A percentile compares a stretch with the other conserved stretches of the same genome.
phyloP scores from a whole-genome alignment of 1,139 yeast genomes.

The Hyphopichia pseudoburtonii region DNA sequence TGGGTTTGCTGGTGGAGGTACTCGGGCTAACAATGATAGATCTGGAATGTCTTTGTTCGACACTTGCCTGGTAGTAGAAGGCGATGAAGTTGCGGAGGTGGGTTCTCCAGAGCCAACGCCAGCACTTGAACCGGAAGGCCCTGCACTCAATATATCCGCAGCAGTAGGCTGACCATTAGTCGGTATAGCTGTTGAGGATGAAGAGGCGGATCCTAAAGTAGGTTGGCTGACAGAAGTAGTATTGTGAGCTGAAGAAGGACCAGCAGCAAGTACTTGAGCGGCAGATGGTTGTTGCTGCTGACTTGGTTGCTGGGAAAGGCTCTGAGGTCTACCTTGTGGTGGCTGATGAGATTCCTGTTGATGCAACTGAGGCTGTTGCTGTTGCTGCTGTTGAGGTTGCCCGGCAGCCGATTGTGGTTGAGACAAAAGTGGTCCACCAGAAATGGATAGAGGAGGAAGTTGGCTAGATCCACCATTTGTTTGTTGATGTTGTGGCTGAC shows the following conservation, averaged over 20 bases:
- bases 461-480: neutral
- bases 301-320: slow-evolving; percentile 9
- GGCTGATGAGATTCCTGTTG: too few relatives aligned
- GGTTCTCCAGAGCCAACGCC: neutral
- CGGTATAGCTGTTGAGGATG: slow-evolving; percentile 14
- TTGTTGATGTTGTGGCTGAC: slow-evolving; percentile 2
- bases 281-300: slow-evolving; percentile 11
- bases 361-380: too few relatives aligned
- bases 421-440: neutral
- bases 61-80: slow-evolving; percentile 12
- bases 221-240: slow-evolving; percentile 4
- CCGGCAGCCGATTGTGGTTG: neutral
- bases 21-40: slow-evolving; percentile 67
- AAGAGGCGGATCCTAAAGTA: slow-evolving; percentile 2
- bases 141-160: slow-evolving; percentile 1
- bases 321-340: too few relatives aligned
- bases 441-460: slow-evolving; percentile 1
- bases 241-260: slow-evolving; percentile 11
- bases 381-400: neutral
- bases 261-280: slow-evolving; percentile 12
- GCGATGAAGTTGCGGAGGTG: neutral
- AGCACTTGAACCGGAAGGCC: neutral
- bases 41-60: slow-evolving; percentile 57
- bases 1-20: slow-evolving; percentile 97
- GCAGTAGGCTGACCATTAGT: slow-evolving; percentile 7